Evolutionary conservation across 129 eudicot species (phyloP), one percentile per base, ranked within the genome.

Genomic region (Dittrichia graveolens): DNA sequence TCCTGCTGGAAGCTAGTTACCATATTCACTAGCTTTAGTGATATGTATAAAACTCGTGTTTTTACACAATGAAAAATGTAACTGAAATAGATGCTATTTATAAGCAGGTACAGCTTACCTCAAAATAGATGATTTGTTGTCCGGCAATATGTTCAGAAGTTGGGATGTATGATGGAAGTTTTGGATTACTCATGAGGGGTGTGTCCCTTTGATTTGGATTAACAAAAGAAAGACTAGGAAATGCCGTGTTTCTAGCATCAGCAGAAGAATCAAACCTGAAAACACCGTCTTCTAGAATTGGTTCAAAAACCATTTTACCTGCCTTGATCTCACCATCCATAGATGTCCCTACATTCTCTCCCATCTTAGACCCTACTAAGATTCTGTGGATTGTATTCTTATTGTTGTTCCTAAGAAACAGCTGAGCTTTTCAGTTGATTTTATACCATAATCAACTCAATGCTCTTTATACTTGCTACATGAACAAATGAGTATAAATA

Each of bases 181-280:
- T 81, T 43, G 81, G 73, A 75, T 24, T 19, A 65, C 42, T 64
- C 66, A 50, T 49, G 12, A 90, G 37, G 6, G 94, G 89, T 3
- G 88, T 84, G 60, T 90, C 97, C 85, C 99, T 82, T 5, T 59
- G 72, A 71, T 79, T 81, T 0, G 88, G 69, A 72, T 88, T 80
- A 52, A 77, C 89, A 80, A 94, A 94, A 37, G 99, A 94, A 75
- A 88, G 50, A 76, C 88, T 90, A 0, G 97, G 99, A 84, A 81
- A 88, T 47, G 96, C 88, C 14, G 86, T 79, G 16, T 65, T 81
- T 77, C 89, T 84, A 78, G 84, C 89, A 83, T 87, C 93, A 58
- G 82, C 83, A 38, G 91, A 90, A 80, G 87, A 88, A 78, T 94
- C 99, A 67, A 94, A 90, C 52, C 99, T 86, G 68, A 90, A 94